Evolutionary conservation across 805 yeast species (phyloP).

Genomic region (Yarrowia yakushimensis): DNA sequence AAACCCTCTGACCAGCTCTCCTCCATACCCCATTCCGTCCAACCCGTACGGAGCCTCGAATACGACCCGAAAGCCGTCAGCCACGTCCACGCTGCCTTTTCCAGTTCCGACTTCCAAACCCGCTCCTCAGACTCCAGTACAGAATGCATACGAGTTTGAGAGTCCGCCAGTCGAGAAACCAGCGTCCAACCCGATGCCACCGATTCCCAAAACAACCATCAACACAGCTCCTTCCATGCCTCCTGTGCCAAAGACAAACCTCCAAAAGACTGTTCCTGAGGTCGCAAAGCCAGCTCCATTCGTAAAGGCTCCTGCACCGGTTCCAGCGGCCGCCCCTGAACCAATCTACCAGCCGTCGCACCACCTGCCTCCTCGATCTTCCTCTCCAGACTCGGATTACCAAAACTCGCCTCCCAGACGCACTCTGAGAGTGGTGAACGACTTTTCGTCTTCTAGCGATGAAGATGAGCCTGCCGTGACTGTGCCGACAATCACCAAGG

Average conservation of each 20-base stretch:
- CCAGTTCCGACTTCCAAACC: neutral
- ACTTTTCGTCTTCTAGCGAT: slow-evolving; percentile 9
- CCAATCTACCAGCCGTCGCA: slow-evolving; percentile 14
- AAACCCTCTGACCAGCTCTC: neutral
- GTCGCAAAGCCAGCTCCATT: neutral
- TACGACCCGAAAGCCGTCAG: neutral
- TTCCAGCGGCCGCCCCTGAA: neutral
- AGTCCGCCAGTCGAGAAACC: neutral
- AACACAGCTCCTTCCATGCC: neutral
- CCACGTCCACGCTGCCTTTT: neutral
- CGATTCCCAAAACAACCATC: neutral
- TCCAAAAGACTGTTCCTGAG: neutral
- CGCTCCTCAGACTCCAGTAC: neutral
- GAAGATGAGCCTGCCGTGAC: neutral
- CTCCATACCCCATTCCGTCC: neutral
- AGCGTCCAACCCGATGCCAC: neutral
- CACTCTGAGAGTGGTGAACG: slow-evolving; percentile 19
- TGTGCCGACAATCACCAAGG: neutral
- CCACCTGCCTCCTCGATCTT: neutral
- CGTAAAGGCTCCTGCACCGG: neutral
- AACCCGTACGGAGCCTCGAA: neutral
- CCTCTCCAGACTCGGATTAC: neutral
- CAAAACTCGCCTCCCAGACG: slow-evolving; percentile 7
- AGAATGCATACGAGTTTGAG: neutral
- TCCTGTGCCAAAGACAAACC: slow-evolving; percentile 2